Evolutionary conservation across 768 basidiomycete genomes (phyloP).

Genomic region (Mycena rosella): DNA sequence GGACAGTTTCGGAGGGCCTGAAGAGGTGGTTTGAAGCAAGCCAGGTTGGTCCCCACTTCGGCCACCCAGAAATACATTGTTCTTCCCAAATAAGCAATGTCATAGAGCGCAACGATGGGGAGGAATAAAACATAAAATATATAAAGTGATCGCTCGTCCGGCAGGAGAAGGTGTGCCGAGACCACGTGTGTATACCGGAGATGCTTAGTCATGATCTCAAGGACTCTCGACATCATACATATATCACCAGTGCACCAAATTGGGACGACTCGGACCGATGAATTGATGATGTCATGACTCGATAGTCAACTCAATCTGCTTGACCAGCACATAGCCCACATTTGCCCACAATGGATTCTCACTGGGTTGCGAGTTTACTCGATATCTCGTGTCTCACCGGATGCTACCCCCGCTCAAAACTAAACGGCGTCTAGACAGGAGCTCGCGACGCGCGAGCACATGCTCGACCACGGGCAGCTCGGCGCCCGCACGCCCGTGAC

Average conservation of each 20-base stretch:
- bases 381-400: constrained; percentile 8
- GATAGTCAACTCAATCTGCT: too few relatives aligned
- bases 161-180: not conserved
- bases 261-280: too few relatives aligned
- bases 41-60: not conserved
- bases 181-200: not conserved
- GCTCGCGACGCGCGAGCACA: constrained; percentile 91
- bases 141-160: not conserved
- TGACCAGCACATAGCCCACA: too few relatives aligned
- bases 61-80: not conserved
- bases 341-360: too few relatives aligned
- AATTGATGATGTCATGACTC: too few relatives aligned
- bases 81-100: not conserved
- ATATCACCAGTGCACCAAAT: too few relatives aligned
- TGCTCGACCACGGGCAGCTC: constrained; percentile 90
- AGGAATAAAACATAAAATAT: not conserved
- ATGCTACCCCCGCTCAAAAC: constrained; percentile 78
- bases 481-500: constrained; percentile 62
- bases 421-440: constrained; percentile 77
- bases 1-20: not conserved
- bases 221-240: too few relatives aligned
- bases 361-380: constrained; percentile 53
- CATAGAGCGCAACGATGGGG: not conserved
- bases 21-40: not conserved
- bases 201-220: not conserved